A percentile compares a stretch with the other conserved stretches of the same genome.
These are phyloP conservation scores for Cardamine chenopodiifolia DNA, from an alignment of 345 rosid species.

Conservation along the genomic window DNA sequence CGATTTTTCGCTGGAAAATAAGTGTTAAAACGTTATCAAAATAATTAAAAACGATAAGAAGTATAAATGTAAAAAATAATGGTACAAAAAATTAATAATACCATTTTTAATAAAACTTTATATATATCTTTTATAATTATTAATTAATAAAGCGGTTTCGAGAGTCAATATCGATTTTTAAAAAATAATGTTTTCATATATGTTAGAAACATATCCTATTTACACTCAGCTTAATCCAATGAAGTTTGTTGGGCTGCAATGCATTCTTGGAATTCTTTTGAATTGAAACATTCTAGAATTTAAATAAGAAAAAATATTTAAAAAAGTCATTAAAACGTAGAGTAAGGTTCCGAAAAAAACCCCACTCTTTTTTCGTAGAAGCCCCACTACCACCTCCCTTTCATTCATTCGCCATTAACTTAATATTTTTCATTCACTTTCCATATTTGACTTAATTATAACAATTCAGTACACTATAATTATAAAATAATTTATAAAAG, in stretches of 20 bases:
- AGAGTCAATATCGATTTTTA: too few relatives aligned
- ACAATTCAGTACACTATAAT: background rate
- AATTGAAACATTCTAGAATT: slow-evolving; percentile 11
- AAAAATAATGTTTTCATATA: too few relatives aligned
- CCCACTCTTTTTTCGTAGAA: slow-evolving; percentile 39
- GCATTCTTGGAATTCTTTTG: slow-evolving; percentile 18
- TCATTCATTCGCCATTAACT: slow-evolving; percentile 22
- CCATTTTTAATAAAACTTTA: too few relatives aligned
- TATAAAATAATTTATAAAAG: background rate
- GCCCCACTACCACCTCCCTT: slow-evolving; percentile 35
- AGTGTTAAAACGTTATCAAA: too few relatives aligned
- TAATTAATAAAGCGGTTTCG: background rate
- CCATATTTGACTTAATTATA: background rate
- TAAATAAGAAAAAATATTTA: background rate
- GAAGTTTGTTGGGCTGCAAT: background rate
- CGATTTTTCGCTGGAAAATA: too few relatives aligned
- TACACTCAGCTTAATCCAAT: background rate
- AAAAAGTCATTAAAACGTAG: slow-evolving; percentile 28
- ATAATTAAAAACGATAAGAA: too few relatives aligned
- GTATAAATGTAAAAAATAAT: too few relatives aligned
- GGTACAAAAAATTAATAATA: too few relatives aligned
- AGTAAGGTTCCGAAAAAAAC: slow-evolving; percentile 33
- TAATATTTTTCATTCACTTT: background rate
- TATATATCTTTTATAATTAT: too few relatives aligned
- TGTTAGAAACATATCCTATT: background rate